A percentile compares a stretch with the other conserved stretches of the same genome.
phyloP scores from a whole-genome alignment of 495 filamentous ascomycete genomes.

The Wilcoxina mikolae region DNA sequence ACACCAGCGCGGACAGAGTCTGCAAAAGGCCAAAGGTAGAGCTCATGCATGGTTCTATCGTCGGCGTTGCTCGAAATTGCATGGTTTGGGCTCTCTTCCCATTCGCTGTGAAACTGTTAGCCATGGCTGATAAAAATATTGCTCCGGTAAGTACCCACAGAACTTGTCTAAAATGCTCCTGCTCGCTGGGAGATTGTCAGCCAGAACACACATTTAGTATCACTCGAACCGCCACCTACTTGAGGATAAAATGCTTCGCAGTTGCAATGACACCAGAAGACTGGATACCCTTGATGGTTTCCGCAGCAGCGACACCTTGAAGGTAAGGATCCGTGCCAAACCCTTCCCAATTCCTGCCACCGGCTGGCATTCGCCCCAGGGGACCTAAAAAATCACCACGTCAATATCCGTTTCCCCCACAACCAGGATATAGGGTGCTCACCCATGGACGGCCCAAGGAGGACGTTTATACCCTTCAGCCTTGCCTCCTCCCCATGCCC shows the following conservation, averaged over 20 bases:
- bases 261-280: conserved; percentile 29
- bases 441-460: conserved; percentile 59
- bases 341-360: conserved; percentile 85
- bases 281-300: conserved; percentile 50
- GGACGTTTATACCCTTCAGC: conserved; percentile 55
- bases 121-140: not conserved
- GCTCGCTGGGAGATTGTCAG: too few relatives aligned
- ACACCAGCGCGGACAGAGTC: conserved; percentile 80
- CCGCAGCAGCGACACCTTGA: conserved; percentile 48
- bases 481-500: conserved; percentile 57
- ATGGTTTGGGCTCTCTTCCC: not conserved
- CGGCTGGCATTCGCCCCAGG: conserved; percentile 65
- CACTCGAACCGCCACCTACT: conserved; percentile 37
- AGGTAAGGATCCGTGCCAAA: conserved; percentile 68
- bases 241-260: conserved; percentile 31
- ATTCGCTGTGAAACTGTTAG: not conserved
- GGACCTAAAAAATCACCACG: too few relatives aligned
- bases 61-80: conserved; percentile 61
- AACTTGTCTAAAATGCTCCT: conserved; percentile 72
- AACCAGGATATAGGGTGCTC: too few relatives aligned
- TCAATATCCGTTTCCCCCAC: conserved; percentile 16
- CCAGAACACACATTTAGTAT: conserved; percentile 37
- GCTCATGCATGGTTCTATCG: conserved; percentile 65
- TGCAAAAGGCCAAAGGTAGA: conserved; percentile 83
- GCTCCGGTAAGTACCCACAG: conserved; percentile 39